phyloP scores from a whole-genome alignment of 1,284 basidiomycete genomes.

The Trichosporon sp. region DNA sequence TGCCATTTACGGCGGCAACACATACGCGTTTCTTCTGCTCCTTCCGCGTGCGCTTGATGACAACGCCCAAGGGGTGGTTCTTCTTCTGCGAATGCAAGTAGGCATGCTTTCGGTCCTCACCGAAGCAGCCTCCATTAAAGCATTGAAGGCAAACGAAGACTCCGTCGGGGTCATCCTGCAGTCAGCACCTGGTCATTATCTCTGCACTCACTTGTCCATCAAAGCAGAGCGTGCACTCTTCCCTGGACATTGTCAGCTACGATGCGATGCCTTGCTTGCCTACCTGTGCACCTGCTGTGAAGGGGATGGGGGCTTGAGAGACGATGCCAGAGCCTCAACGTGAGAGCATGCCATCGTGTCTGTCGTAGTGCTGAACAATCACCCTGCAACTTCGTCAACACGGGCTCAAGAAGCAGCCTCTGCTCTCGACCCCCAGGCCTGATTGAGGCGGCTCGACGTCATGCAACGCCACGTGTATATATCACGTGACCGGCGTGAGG shows the following conservation, averaged over 20 bases:
- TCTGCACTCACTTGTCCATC: constrained; percentile 68
- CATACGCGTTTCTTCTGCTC: constrained; percentile 63
- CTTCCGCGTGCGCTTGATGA: constrained; percentile 72
- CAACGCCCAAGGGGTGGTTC: constrained; percentile 72
- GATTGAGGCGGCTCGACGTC: not conserved
- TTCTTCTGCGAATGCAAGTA: constrained; percentile 65
- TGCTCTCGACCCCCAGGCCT: not conserved
- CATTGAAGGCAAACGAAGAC: constrained; percentile 87
- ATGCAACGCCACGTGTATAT: not conserved
- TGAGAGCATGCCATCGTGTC: constrained; percentile 33
- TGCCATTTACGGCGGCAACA: constrained; percentile 17
- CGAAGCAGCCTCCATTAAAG: constrained; percentile 85
- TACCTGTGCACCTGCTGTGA: constrained; percentile 48
- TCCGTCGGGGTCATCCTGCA: constrained; percentile 66
- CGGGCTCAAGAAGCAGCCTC: not conserved
- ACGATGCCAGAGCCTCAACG: constrained; percentile 24
- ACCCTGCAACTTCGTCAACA: not conserved
- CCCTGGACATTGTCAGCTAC: constrained; percentile 27
- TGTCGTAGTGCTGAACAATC: not conserved
- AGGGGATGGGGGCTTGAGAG: constrained; percentile 33
- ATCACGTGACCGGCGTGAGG: not conserved
- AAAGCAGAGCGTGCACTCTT: constrained; percentile 77
- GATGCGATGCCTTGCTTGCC: constrained; percentile 14
- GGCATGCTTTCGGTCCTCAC: constrained; percentile 61
- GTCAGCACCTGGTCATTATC: constrained; percentile 8